A percentile compares a stretch with the other conserved stretches of the same genome.
Evolutionary conservation across 345 rosid species (phyloP).

Genomic region (Eucalyptus sp.): DNA sequence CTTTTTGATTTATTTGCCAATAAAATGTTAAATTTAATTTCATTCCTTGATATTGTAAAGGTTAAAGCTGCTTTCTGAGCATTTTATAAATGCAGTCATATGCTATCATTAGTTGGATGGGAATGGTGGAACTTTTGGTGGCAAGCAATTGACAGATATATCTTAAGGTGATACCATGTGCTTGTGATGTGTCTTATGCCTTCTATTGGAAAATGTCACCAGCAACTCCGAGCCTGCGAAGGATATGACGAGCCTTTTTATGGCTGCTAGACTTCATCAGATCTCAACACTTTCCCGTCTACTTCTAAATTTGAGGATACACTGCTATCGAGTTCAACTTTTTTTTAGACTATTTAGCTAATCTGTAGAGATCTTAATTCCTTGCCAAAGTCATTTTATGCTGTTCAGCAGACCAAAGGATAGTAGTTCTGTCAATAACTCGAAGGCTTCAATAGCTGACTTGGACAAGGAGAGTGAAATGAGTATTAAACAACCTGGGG

Average conservation of each 20-base stretch:
- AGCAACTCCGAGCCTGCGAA: not conserved
- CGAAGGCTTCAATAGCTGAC: not conserved
- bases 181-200: not conserved
- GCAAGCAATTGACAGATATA: not conserved
- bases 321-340: not conserved
- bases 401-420: not conserved
- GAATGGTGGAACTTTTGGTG: not conserved
- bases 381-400: not conserved
- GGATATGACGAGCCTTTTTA: not conserved
- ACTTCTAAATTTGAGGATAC: not conserved
- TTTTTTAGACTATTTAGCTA: not conserved
- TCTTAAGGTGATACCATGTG: not conserved
- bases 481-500: not conserved
- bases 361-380: not conserved
- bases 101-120: not conserved
- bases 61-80: not conserved
- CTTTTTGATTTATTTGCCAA: not conserved
- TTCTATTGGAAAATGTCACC: not conserved
- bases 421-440: not conserved
- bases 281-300: not conserved
- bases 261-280: not conserved
- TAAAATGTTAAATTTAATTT: not conserved
- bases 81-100: not conserved
- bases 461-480: not conserved
- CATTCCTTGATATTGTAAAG: not conserved